Percentiles rank a stretch among this genome's conserved stretches.
Evolutionary conservation across 1,284 basidiomycete species (phyloP).

Genomic region (Boletus hoseneyae): DNA sequence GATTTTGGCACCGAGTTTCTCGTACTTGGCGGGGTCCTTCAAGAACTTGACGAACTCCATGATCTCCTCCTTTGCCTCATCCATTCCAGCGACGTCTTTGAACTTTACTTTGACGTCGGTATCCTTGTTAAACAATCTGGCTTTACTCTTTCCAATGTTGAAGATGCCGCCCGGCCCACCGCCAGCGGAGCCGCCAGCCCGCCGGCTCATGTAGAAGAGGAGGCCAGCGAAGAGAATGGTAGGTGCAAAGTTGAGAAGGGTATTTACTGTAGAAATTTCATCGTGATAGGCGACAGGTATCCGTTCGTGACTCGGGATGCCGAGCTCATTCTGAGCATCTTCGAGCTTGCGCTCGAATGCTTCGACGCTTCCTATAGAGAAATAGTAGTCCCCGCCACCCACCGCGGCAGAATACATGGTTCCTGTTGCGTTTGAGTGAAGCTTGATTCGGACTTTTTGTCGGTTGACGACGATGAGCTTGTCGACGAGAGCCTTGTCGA

Average conservation of each 20-base stretch:
- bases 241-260: conserved; percentile 90
- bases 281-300: conserved; percentile 98
- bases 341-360: conserved; percentile 95
- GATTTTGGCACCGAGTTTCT: conserved; percentile 97
- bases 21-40: conserved; percentile 93
- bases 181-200: conserved; percentile 60
- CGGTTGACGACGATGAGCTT: conserved; percentile 94
- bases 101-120: conserved; percentile 93
- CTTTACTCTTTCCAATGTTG: conserved; percentile 94
- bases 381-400: conserved; percentile 72
- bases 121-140: conserved; percentile 97
- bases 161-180: conserved; percentile 89
- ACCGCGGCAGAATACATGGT: conserved; percentile 61
- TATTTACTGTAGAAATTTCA: conserved; percentile 83
- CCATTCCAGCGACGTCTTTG: conserved; percentile 97
- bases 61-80: conserved; percentile 99
- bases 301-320: conserved; percentile 88
- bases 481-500: conserved; percentile 96
- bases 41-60: conserved; percentile 99
- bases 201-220: conserved; percentile 86
- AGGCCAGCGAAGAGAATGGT: conserved; percentile 90
- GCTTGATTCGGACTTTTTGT: conserved; percentile 81
- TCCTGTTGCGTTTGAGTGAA: conserved; percentile 83
- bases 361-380: conserved; percentile 97
- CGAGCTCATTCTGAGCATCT: conserved; percentile 89